Conservation (phyloP, 805 yeast species). For the Suhomyces emberorum region DNA sequence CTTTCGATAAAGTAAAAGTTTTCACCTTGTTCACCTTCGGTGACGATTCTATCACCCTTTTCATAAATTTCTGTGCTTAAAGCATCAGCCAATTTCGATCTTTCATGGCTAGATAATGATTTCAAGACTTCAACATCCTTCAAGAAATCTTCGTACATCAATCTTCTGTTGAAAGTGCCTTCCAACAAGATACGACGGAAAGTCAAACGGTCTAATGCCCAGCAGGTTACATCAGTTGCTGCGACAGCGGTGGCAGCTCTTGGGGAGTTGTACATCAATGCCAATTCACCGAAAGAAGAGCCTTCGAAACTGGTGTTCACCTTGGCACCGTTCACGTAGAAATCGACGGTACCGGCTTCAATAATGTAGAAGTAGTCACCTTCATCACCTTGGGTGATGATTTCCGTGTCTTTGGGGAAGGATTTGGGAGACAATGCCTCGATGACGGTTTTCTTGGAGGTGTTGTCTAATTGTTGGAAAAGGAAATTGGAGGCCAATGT, state of each 20-base stretch:
- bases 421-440: constrained; percentile 77
- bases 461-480: constrained; percentile 78
- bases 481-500: constrained; percentile 79
- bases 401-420: constrained; percentile 55
- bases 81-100: constrained; percentile 93
- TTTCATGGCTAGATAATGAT: constrained; percentile 70
- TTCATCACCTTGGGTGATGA: constrained; percentile 89
- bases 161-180: constrained; percentile 85
- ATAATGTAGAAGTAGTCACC: constrained; percentile 90
- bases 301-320: constrained; percentile 82
- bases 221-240: constrained; percentile 61
- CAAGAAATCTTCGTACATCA: constrained; percentile 84
- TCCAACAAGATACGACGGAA: constrained; percentile 89
- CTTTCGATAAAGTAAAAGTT: constrained; percentile 51
- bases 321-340: constrained; percentile 63
- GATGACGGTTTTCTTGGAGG: constrained; percentile 71
- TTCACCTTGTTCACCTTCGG: constrained; percentile 71
- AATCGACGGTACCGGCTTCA: constrained; percentile 82
- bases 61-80: constrained; percentile 71
- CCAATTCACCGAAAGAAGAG: constrained; percentile 92
- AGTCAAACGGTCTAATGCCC: constrained; percentile 93
- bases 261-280: constrained; percentile 95
- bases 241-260: constrained; percentile 91
- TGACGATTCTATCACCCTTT: constrained; percentile 70
- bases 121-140: constrained; percentile 81